Evolutionary conservation across 2,329 filamentous ascomycete genomes (phyloP), one percentile per base, ranked within the genome.

Genomic region (Talaromyces albobiverticillius): DNA sequence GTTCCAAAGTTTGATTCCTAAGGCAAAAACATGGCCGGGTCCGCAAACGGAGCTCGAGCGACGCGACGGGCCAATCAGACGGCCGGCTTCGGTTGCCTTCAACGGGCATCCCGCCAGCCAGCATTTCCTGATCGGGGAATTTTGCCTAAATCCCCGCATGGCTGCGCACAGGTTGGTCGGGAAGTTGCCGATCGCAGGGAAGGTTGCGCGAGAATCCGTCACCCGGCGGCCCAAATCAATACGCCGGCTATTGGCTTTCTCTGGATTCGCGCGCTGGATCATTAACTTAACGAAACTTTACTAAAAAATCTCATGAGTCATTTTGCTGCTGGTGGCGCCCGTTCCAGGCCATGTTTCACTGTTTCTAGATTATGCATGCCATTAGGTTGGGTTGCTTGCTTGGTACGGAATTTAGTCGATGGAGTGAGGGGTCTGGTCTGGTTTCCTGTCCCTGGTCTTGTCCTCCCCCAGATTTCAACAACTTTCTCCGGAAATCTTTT

Each of bases 391-490:
- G 26, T 29, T 29, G 26, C n/a, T n/a, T n/a, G 26, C 5, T 10
- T 29, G 26, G 26, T 29, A 29, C n/a, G n/a, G n/a, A n/a, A n/a
- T n/a, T n/a, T n/a, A n/a, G n/a, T n/a, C n/a, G n/a, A n/a, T n/a
- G 26, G 26, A 32, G 38, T 43, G 48, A 51, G 48, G 48, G 48
- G 38, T 29, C n/a, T n/a, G n/a, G n/a, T n/a, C n/a, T n/a, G n/a
- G n/a, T 26, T 38, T 48, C 36, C 25, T 23, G 13, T 18, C 16
- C 32, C 18, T 42, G 20, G 22, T 11, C 34, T 22, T 50, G 25
- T 6, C 16, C 26, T 43, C 25, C 48, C 36, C 48, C 38, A 31
- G 48, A 32, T 43, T 43, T 29, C 16, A 14, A n/a, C n/a, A n/a
- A 22, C 25, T 50, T 42, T 25, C 46, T 41, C 48, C 22, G 10